Conservation (phyloP, 2,329 filamentous ascomycete genomes). For the Pseudomassariella vexata region DNA sequence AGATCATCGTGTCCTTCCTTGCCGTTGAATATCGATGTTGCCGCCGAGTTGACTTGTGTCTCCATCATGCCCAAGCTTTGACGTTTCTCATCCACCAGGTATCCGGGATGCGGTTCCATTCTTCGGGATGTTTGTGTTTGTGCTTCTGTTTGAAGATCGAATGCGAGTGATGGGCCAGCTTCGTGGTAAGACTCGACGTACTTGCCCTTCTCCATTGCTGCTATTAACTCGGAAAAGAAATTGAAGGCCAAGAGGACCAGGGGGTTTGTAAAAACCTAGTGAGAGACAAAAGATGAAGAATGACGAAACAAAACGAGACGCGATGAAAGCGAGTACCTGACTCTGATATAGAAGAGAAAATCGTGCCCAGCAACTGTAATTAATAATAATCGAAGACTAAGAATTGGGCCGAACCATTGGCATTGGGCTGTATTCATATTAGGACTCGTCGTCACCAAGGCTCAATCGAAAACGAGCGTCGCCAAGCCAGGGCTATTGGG, state of each 20-base stretch:
- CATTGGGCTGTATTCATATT: conserved; percentile 2
- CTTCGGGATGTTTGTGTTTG: conserved; percentile 1
- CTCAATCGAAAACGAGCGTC: too few relatives aligned
- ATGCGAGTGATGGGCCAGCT: conserved; percentile 5
- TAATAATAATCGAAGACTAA: too few relatives aligned
- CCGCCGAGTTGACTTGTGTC: conserved; percentile 14
- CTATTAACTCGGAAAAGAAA: not conserved
- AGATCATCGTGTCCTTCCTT: conserved; percentile 15
- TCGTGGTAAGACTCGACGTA: not conserved
- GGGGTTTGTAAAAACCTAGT: not conserved
- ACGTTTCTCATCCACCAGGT: conserved; percentile 12
- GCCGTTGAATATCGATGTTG: conserved; percentile 14
- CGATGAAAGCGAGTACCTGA: conserved; percentile 8
- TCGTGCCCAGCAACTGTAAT: conserved; percentile 11
- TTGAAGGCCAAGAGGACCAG: not conserved
- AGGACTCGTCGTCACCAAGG: too few relatives aligned
- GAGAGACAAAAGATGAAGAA: not conserved
- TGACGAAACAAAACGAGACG: conserved; percentile 1
- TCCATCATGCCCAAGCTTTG: conserved; percentile 8
- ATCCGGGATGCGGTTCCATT: conserved; percentile 6
- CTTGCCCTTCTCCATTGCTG: conserved; percentile 7
- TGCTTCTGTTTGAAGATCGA: not conserved
- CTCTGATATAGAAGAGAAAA: conserved; percentile 11
- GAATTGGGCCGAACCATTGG: too few relatives aligned
- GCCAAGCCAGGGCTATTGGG: conserved; percentile 4